Percentiles rank a stretch among this genome's conserved stretches.
Conservation (phyloP, 306 rosid species). For the Quercus suber region DNA sequence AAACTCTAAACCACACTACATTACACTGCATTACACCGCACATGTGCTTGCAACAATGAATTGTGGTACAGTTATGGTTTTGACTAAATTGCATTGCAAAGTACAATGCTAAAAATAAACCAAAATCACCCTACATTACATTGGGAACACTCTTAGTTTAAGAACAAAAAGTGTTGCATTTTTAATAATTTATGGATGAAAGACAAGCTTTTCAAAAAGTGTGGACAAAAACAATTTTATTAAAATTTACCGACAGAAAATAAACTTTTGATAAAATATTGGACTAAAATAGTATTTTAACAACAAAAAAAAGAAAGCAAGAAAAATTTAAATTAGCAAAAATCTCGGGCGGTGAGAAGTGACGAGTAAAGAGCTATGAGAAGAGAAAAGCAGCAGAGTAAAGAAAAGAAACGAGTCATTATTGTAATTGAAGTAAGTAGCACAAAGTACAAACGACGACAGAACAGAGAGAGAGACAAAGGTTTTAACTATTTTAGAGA, state of each 20-base stretch:
- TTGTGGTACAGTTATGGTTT: accelerated
- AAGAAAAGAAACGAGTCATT: neutral
- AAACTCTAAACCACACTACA: accelerated
- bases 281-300: too few relatives aligned
- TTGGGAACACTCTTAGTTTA: accelerated
- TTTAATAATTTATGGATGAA: too few relatives aligned
- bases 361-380: too few relatives aligned
- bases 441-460: neutral
- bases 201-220: accelerated
- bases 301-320: too few relatives aligned
- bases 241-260: too few relatives aligned
- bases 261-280: too few relatives aligned
- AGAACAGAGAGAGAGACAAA: neutral
- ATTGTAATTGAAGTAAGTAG: neutral
- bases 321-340: too few relatives aligned
- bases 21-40: accelerated
- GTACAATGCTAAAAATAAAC: accelerated
- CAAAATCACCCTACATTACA: accelerated
- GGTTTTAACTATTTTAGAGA: neutral
- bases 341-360: too few relatives aligned
- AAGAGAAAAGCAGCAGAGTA: too few relatives aligned
- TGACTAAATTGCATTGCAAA: accelerated
- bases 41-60: accelerated
- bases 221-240: too few relatives aligned
- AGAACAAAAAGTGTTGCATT: too few relatives aligned